Base-by-base conservation (phyloP, 75 land plant genomes). In the Pinus albicaulis region DNA sequence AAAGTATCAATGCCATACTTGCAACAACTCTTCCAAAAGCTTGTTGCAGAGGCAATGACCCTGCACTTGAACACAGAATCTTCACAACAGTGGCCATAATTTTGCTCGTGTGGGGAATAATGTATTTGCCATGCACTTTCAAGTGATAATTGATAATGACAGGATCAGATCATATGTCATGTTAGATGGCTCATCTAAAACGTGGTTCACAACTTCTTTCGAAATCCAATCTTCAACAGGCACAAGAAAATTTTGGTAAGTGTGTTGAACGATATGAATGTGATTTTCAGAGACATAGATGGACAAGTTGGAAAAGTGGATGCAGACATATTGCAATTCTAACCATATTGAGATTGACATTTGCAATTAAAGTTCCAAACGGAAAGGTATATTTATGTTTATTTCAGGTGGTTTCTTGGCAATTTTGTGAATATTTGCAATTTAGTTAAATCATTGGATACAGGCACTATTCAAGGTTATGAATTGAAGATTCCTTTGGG, bases 1-100 rank as follows among this genome's bases (percentile, higher is more conserved):
- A 80, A 76, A 55, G 86, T 88, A 19, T 88, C 92, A 63, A 93
- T 93, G 22, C 84, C 84, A 82, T 94, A 92, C 66, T 92, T 12
- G 89, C 83, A 11, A 89, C 88, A 24, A 96, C 99, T 71, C 88
- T 89, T 13, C 95, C 85, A 71, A 93, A 96, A 24, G 99, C 92
- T 75, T 89, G 84, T 24, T 96, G 98, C 71, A 94, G 93, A 13
- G 96, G 89, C 48, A 92, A 83, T 24, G 89, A 90, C 11, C 88
- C 90, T 16, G 86, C 90, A 78, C 95, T 90, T 14, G 89, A 82
- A 12, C 82, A 70, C 60, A 94, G 76, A 13, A 86, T 87, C 25
- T 84, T 79, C 56, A 89, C 74, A n/a, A 96, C 77, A 60, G 86
- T 84, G 15, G 70, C 65, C 99, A 96, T 92, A 14, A 93, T 92